phyloP scores from a whole-genome alignment of 805 yeast genomes.

The Zygosaccharomyces siamensis region DNA sequence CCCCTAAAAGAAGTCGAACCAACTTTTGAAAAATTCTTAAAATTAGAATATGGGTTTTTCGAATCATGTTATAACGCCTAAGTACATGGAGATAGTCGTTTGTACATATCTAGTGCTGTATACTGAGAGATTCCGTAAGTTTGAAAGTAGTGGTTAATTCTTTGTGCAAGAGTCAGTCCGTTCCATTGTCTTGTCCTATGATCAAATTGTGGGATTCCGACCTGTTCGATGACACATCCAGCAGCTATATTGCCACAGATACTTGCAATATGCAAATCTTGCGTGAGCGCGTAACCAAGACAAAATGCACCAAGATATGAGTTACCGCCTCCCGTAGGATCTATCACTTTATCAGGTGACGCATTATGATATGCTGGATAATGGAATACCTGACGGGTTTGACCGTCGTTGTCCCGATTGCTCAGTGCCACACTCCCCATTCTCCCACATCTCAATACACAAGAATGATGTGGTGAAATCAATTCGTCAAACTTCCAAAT shows the following conservation, averaged over 20 bases:
- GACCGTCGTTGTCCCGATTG: conserved; percentile 1
- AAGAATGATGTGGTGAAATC: conserved; percentile 35
- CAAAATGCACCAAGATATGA: conserved; percentile 80
- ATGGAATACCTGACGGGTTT: conserved; percentile 34
- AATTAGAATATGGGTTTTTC: conserved; percentile 44
- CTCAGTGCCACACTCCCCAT: conserved; percentile 56
- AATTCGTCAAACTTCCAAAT: conserved; percentile 40
- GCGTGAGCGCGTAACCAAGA: conserved; percentile 50
- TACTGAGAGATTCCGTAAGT: conserved; percentile 7
- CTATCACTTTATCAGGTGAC: conserved; percentile 48
- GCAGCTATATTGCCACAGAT: conserved; percentile 73
- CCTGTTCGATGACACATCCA: conserved; percentile 72
- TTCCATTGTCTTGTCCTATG: conserved; percentile 52
- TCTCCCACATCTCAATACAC: conserved; percentile 70
- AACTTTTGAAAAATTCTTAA: conserved; percentile 36
- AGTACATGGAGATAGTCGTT: conserved; percentile 1
- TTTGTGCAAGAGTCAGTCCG: conserved; percentile 41
- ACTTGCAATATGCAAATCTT: conserved; percentile 50
- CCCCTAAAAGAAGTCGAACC: conserved; percentile 30
- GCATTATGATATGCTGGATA: conserved; percentile 70
- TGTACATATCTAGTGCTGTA: conserved; percentile 9
- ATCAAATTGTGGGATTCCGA: conserved; percentile 59
- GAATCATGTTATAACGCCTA: conserved; percentile 41
- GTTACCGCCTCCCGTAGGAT: conserved; percentile 96
- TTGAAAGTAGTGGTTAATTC: conserved; percentile 40